Conservation (phyloP, 768 basidiomycete genomes). For the Thelephora ganbajun region DNA sequence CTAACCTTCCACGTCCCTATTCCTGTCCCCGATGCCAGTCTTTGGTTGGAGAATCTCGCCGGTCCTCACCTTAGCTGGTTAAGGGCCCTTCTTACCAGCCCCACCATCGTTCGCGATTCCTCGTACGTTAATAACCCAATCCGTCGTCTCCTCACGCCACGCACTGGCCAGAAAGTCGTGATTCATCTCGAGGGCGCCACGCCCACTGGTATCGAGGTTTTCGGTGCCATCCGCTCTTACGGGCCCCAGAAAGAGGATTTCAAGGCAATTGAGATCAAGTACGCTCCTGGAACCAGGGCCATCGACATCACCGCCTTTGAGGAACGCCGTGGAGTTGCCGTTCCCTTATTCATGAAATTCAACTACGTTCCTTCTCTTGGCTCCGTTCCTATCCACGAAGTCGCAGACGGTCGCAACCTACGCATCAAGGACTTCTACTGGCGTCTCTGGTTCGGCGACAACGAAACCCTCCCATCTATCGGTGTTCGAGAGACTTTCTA, state of each 20-base stretch:
- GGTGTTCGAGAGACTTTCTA: constrained; percentile 71
- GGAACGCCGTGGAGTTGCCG: constrained; percentile 60
- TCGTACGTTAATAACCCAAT: constrained; percentile 84
- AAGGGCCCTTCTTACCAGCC: constrained; percentile 67
- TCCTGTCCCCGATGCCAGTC: constrained; percentile 39
- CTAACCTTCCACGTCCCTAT: constrained; percentile 34
- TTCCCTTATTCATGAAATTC: constrained; percentile 77
- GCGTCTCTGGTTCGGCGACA: constrained; percentile 94
- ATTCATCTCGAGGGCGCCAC: constrained; percentile 29
- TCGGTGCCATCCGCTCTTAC: constrained; percentile 69
- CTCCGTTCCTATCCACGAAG: constrained; percentile 86
- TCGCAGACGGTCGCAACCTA: constrained; percentile 67
- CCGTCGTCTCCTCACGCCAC: constrained; percentile 74
- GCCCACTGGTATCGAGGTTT: constrained; percentile 49
- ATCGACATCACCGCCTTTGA: constrained; percentile 74
- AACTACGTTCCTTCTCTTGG: constrained; percentile 79
- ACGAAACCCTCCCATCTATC: constrained; percentile 63
- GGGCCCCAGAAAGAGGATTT: constrained; percentile 61
- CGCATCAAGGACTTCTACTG: constrained; percentile 98
- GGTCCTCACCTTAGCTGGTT: constrained; percentile 80
- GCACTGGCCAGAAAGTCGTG: constrained; percentile 64
- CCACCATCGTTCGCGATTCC: constrained; percentile 76
- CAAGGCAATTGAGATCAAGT: constrained; percentile 73
- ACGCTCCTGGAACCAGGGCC: constrained; percentile 29
- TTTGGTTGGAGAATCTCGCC: constrained; percentile 78